These are phyloP conservation scores for Parastagonospora nodorum DNA, from an alignment of 2,329 filamentous ascomycete genomes.

Conservation along the genomic window DNA sequence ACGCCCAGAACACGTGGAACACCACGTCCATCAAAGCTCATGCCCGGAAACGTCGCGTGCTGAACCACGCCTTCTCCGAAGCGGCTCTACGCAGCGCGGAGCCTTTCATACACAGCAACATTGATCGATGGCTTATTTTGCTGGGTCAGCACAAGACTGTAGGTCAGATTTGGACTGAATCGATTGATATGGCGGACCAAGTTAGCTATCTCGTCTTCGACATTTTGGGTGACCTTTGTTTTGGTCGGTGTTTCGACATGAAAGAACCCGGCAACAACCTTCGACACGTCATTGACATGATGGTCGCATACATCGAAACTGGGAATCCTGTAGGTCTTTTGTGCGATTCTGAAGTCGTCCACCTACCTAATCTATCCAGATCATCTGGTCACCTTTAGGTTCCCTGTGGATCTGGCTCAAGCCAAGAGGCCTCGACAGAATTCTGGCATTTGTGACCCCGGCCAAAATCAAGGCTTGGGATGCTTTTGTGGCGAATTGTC, in stretches of 20 bases:
- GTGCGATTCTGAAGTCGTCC: neutral
- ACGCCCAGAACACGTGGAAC: constrained; percentile 45
- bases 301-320: constrained; percentile 22
- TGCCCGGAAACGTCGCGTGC: constrained; percentile 44
- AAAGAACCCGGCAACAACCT: constrained; percentile 26
- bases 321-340: constrained; percentile 18
- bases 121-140: constrained; percentile 29
- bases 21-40: constrained; percentile 39
- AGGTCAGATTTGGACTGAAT: constrained; percentile 12
- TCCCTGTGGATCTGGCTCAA: constrained; percentile 27
- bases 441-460: constrained; percentile 18
- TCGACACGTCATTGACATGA: constrained; percentile 26
- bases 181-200: constrained; percentile 24
- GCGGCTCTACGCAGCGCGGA: constrained; percentile 48
- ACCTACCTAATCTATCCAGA: constrained; percentile 6
- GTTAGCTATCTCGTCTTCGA: constrained; percentile 50
- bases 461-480: constrained; percentile 19
- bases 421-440: constrained; percentile 25
- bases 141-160: constrained; percentile 13
- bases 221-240: constrained; percentile 52
- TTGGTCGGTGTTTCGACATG: constrained; percentile 46
- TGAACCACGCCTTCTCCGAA: constrained; percentile 51
- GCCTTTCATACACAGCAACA: constrained; percentile 40
- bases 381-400: constrained; percentile 6
- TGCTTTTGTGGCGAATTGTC: constrained; percentile 21